Evolutionary conservation across 1,284 basidiomycete species (phyloP).

Genomic region (Omphalotus olearius): DNA sequence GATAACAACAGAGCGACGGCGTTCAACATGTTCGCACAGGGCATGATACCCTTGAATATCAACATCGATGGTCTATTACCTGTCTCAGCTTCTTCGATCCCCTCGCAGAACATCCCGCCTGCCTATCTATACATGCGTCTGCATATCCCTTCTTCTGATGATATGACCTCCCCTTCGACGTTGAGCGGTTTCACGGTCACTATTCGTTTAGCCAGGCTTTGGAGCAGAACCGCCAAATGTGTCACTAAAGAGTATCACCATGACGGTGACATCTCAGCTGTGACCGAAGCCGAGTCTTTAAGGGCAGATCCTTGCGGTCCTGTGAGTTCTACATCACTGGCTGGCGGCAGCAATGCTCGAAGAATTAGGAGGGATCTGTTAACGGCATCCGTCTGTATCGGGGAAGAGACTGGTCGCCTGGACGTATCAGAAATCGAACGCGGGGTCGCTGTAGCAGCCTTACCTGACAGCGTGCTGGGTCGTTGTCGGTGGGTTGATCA

Average conservation of each 20-base stretch:
- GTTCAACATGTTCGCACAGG: conserved; percentile 57
- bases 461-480: conserved; percentile 58
- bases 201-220: conserved; percentile 49
- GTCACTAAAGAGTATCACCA: conserved; percentile 55
- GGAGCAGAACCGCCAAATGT: conserved; percentile 50
- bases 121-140: conserved; percentile 46
- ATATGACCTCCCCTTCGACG: conserved; percentile 26
- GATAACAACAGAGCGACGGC: conserved; percentile 32
- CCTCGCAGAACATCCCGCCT: conserved; percentile 23
- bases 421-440: conserved; percentile 39
- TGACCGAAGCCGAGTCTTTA: too few relatives aligned
- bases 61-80: conserved; percentile 41
- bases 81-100: conserved; percentile 19
- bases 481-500: conserved; percentile 59
- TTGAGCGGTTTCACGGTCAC: conserved; percentile 60
- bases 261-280: conserved; percentile 17
- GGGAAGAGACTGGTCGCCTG: conserved; percentile 47
- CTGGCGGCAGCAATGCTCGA: too few relatives aligned
- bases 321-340: conserved; percentile 34
- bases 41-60: conserved; percentile 58
- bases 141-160: conserved; percentile 45
- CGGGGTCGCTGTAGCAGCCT: conserved; percentile 40
- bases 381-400: too few relatives aligned
- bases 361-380: too few relatives aligned
- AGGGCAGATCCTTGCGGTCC: too few relatives aligned